These are phyloP conservation scores for Apiospora hydei DNA, from an alignment of 2,329 filamentous ascomycete genomes.

Conservation along the genomic window DNA sequence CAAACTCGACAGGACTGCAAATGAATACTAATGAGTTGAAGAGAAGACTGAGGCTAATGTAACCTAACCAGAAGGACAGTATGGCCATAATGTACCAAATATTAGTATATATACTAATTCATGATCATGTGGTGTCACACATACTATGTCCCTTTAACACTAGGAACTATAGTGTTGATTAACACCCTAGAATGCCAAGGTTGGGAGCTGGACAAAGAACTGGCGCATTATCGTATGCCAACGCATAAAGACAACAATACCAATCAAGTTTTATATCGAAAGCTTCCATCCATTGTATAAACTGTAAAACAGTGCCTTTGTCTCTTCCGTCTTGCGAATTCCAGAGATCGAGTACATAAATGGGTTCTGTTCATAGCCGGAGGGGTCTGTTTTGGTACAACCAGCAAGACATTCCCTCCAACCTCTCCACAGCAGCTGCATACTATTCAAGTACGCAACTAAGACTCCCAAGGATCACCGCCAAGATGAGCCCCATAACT, in stretches of 20 bases:
- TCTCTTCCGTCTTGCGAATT: neutral
- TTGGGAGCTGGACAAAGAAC: neutral
- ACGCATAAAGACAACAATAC: neutral
- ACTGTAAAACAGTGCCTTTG: neutral
- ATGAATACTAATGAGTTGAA: too few relatives aligned
- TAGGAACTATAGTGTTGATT: too few relatives aligned
- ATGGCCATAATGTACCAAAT: too few relatives aligned
- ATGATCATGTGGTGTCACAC: too few relatives aligned
- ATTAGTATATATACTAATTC: too few relatives aligned
- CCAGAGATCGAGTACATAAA: neutral
- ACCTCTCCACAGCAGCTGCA: neutral
- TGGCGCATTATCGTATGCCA: neutral
- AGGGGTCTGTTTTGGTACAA: fast-evolving
- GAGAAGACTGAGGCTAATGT: too few relatives aligned
- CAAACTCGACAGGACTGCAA: too few relatives aligned
- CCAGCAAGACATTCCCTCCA: neutral
- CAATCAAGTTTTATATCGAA: too few relatives aligned
- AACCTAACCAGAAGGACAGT: too few relatives aligned
- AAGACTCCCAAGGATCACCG: too few relatives aligned
- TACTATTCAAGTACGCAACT: neutral
- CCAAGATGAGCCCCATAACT: neutral
- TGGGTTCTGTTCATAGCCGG: neutral
- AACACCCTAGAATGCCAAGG: too few relatives aligned
- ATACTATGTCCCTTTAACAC: too few relatives aligned
- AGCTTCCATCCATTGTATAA: neutral